Base-by-base conservation (phyloP, 306 rosid genomes). In the Corylus americana region DNA sequence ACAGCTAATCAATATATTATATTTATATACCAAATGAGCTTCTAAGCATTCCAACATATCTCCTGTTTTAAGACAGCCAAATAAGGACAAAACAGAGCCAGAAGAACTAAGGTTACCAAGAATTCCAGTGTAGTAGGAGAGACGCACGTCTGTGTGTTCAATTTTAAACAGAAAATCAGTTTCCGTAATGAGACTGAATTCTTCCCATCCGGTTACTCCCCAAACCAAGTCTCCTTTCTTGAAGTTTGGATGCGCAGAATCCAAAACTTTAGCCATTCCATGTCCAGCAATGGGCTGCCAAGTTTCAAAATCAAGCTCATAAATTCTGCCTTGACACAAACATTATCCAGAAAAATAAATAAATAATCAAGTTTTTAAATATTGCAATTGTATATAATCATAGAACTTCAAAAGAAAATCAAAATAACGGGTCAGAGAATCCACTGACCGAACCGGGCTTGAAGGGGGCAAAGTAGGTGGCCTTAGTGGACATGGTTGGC, bases 201-300 rank as follows among this genome's bases (percentile, higher is more conserved):
- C 87, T 55, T 91, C 91, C 92, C 94, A 88, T 5, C 81, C 79
- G 18, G 90, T 87, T 1, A 82, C 11, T 3, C 92, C 91, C 31
- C 88, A 78, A 74, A 90, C 66, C 4, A 86, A 67, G 76, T 88
- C 91, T 39, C 91, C 90, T 39, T 82, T 20, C 74, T 80, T 82
- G 78, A 73, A 88, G 72, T 76, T 68, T 64, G 87, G 84, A 77
- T 90, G 68, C 62, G 71, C 81, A 29, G 94, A 87, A 17, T 74
- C 80, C 74, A 90, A 64, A 10, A 90, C 92, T 79, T 84, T 71
- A 8, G 84, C 77, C 11, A 91, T 87, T 10, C 91, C 92, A 53
- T 76, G 83, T 66, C 91, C 91, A n/a, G 45, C 76, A 78, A 73
- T 76, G 27, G 27, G 55, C 81, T 89, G 86, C 78, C 54, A 29